phyloP scores from a whole-genome alignment of 441 rosid species.

The Gossypium davidsonii region DNA sequence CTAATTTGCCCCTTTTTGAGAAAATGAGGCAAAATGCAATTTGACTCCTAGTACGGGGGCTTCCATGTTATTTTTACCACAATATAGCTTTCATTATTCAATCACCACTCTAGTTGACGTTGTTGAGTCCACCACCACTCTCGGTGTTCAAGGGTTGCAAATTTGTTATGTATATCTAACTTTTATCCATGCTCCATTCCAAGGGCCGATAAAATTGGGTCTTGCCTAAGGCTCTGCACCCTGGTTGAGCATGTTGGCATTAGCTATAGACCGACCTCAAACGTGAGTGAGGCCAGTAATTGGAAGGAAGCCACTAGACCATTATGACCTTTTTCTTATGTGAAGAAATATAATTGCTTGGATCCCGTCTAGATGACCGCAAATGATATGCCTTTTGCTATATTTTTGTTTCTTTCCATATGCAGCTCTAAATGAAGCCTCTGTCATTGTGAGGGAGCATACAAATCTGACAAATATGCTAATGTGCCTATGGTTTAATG shows the following conservation, averaged over 20 bases:
- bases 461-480: slow-evolving; percentile 62
- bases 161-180: background rate
- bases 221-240: background rate
- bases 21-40: too few relatives aligned
- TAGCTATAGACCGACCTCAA: background rate
- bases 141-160: background rate
- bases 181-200: background rate
- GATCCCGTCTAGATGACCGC: background rate
- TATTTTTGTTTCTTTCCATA: background rate
- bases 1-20: too few relatives aligned
- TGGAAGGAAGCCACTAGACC: background rate
- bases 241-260: background rate
- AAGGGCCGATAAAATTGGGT: background rate
- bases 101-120: background rate
- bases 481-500: slow-evolving; percentile 98
- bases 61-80: background rate
- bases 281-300: background rate
- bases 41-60: too few relatives aligned
- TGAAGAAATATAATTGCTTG: background rate
- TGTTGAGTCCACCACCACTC: background rate
- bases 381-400: background rate
- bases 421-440: slow-evolving; percentile 89
- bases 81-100: background rate
- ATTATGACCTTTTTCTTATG: background rate
- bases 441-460: slow-evolving; percentile 87